Percentiles rank a stretch among this genome's conserved stretches.
These are phyloP conservation scores for Iris macrosiphon DNA, from an alignment of 106 monocot genomes.

Conservation along the genomic window DNA sequence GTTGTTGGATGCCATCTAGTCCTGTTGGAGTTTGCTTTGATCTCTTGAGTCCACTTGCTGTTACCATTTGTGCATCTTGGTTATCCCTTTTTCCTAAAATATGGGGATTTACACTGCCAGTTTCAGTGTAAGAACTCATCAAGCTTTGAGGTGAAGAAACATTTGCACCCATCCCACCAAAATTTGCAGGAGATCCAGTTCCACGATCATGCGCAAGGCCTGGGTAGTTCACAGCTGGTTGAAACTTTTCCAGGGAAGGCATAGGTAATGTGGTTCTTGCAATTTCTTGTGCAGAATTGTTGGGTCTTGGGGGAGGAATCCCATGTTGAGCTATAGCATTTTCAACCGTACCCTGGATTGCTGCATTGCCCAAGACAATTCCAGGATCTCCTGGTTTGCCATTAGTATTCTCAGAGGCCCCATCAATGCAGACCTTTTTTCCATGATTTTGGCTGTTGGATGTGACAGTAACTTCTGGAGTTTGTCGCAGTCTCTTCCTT, in stretches of 20 bases:
- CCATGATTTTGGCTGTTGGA: slow-evolving; percentile 52
- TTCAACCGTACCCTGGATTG: slow-evolving; percentile 26
- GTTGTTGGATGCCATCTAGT: slow-evolving; percentile 47
- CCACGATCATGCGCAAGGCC: slow-evolving; percentile 32
- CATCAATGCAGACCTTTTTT: slow-evolving; percentile 73
- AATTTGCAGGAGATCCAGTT: slow-evolving; percentile 21
- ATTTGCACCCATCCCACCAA: slow-evolving; percentile 17
- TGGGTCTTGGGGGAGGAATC: slow-evolving; percentile 15
- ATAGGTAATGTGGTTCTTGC: slow-evolving; percentile 30
- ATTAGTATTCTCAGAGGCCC: slow-evolving; percentile 26
- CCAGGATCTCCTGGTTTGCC: slow-evolving; percentile 22
- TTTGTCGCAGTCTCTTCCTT: slow-evolving; percentile 48
- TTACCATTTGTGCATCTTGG: slow-evolving; percentile 35
- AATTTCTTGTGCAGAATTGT: slow-evolving; percentile 34
- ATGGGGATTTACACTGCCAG: slow-evolving; percentile 12
- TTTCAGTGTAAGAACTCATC: slow-evolving; percentile 31
- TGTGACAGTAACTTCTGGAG: slow-evolving; percentile 42
- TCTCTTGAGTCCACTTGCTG: slow-evolving; percentile 30
- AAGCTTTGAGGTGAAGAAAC: slow-evolving; percentile 39
- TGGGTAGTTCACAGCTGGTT: slow-evolving; percentile 26
- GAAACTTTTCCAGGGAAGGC: slow-evolving; percentile 29
- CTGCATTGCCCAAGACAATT: slow-evolving; percentile 18
- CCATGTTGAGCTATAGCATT: slow-evolving; percentile 22
- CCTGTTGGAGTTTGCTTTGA: slow-evolving; percentile 32
- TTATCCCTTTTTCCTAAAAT: slow-evolving; percentile 48